Conservation (phyloP, 1,284 basidiomycete species). For the Leccinum cinnamomeum region DNA sequence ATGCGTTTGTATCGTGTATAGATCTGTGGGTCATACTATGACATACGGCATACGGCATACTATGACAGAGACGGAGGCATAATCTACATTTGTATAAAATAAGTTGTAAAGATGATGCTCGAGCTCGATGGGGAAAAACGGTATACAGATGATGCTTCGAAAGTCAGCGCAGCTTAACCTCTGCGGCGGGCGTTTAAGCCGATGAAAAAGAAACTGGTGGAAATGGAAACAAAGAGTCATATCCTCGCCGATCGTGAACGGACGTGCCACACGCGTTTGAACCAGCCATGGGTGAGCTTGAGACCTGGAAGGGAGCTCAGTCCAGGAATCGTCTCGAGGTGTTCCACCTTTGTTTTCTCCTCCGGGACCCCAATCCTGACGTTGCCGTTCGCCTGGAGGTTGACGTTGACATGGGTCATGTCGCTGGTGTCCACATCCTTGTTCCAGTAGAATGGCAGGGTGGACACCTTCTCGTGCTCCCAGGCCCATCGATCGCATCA, state of each 20-base stretch:
- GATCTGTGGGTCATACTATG: neutral
- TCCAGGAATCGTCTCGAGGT: constrained; percentile 28
- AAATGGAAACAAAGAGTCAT: constrained; percentile 11
- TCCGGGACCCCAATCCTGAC: neutral
- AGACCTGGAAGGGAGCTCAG: constrained; percentile 26
- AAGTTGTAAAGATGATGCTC: neutral
- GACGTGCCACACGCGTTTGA: constrained; percentile 35
- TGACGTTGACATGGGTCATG: constrained; percentile 25
- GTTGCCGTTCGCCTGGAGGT: neutral
- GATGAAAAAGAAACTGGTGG: neutral
- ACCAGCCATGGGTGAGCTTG: constrained; percentile 31
- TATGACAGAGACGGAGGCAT: constrained; percentile 4
- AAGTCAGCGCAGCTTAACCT: constrained; percentile 13
- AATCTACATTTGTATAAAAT: constrained; percentile 6
- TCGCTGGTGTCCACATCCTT: constrained; percentile 36
- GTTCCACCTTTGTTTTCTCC: constrained; percentile 18
- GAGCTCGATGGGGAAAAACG: neutral
- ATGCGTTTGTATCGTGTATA: constrained; percentile 6
- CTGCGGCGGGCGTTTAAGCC: neutral
- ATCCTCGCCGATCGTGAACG: constrained; percentile 27
- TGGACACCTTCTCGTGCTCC: constrained; percentile 39
- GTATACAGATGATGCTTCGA: constrained; percentile 1
- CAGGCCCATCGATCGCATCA: constrained; percentile 61
- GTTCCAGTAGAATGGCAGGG: constrained; percentile 44
- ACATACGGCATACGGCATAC: neutral